These are phyloP conservation scores for Elongisporangium prolatum DNA, from an alignment of 352 stramenopile species.

Conservation along the genomic window DNA sequence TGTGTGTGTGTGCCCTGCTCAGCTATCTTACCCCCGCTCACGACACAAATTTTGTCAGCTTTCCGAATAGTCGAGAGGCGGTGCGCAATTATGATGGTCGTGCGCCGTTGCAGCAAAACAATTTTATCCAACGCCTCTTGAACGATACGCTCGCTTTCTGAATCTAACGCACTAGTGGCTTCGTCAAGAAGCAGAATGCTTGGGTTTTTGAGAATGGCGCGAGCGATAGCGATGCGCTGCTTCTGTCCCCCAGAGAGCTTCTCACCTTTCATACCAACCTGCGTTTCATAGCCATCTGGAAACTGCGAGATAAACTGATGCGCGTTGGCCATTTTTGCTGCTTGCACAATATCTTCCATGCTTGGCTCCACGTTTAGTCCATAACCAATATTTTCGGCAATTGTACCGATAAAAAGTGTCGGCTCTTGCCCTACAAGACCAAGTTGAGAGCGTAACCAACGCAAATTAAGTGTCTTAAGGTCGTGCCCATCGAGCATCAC, in stretches of 20 bases:
- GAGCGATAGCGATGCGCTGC: constrained; percentile 36
- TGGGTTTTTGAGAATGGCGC: constrained; percentile 35
- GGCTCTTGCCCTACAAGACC: constrained; percentile 59
- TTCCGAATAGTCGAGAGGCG: constrained; percentile 55
- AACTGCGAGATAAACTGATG: constrained; percentile 35
- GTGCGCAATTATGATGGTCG: constrained; percentile 86
- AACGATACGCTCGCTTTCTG: constrained; percentile 68
- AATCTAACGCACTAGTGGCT: constrained; percentile 85
- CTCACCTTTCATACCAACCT: constrained; percentile 25
- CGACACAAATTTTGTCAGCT: constrained; percentile 24
- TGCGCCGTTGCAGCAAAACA: constrained; percentile 31
- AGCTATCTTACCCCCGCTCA: constrained; percentile 17
- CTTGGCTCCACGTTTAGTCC: constrained; percentile 35
- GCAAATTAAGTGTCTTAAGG: constrained; percentile 26
- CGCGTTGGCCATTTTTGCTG: constrained; percentile 39
- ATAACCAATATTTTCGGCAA: constrained; percentile 47
- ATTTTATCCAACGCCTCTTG: constrained; percentile 25
- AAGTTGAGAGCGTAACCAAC: constrained; percentile 27
- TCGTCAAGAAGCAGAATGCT: constrained; percentile 49
- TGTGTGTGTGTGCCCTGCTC: constrained; percentile 25
- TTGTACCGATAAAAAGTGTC: constrained; percentile 41
- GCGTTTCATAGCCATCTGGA: constrained; percentile 29
- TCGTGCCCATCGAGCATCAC: constrained; percentile 32
- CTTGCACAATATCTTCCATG: constrained; percentile 64
- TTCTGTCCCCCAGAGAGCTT: constrained; percentile 38